Base-by-base conservation (phyloP, 371 early-diverging fungal genomes). In the Rhizopus stolonifer region DNA sequence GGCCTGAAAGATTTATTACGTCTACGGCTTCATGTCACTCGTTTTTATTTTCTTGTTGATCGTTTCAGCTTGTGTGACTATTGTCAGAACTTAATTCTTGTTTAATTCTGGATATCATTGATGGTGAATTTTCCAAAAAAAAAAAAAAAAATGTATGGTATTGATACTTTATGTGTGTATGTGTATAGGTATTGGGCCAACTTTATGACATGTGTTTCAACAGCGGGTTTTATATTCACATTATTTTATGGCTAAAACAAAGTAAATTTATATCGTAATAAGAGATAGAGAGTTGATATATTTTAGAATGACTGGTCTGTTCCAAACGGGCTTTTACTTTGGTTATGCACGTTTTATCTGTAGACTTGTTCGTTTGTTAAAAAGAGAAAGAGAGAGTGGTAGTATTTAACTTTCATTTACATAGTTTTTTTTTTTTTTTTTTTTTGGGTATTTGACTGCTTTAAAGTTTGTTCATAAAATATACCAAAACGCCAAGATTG, bases 61-160 rank as follows among this genome's bases (percentile, higher is more conserved):
- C 44, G 88, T 89, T 10, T 82, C 88, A 9, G 87, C 88, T 0
- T 93, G 88, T 49, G 86, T 89, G 1, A 69, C 91, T 8, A 81
- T 91, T 48, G 89, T 93, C 23, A 80, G 87, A 39, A 90, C 87
- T 48, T 91, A 91, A 61, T 82, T 90, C 49, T 65, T 90, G 21
- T 71, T 93, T 43, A 92, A 92, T 50, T 78, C 88, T 0, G 93
- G 92, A 54, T 91, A 93, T 58, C 91, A 92, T 65, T 75, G 90
- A 39, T 93, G 93, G 87, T 78, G 70, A 59, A 59, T n/a, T 25
- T 15, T 43, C 4, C n/a, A n/a, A n/a, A n/a, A n/a, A n/a, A n/a
- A n/a, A n/a, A n/a, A n/a, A n/a, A n/a, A n/a, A n/a, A n/a, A n/a
- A n/a, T n/a, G n/a, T 23, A 5, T 6, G 10, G 19, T 29, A 29